Base-by-base conservation (phyloP, 1,139 yeast genomes). In the Geotrichum europaeum region DNA sequence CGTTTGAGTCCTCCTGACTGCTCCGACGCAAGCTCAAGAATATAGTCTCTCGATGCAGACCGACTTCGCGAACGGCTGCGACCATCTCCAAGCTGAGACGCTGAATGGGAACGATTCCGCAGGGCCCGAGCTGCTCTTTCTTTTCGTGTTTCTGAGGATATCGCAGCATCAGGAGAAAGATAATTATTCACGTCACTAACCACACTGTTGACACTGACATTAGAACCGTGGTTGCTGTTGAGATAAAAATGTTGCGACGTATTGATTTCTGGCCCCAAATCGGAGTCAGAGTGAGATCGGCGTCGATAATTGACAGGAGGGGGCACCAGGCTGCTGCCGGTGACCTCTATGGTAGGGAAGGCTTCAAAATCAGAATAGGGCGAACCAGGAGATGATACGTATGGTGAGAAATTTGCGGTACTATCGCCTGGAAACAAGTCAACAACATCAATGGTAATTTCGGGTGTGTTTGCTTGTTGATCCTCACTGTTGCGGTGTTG, bases 1-100 rank as follows among this genome's bases (percentile, higher is more conserved):
- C 30, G 53, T 13, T 28, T 34, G 40, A 15, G n/a, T 34, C 25
- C 34, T 32, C 34, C 25, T 28, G 40, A 2, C 82, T 79, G 45
- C 88, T 76, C 67, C 81, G 73, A 64, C 3, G 76, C 77, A 49
- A 74, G 67, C 59, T 73, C 77, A 32, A 74, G 64, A 51, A 72
- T 66, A 61, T 73, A 73, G 54, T 73, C 75, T n/a, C 77, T 32
- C 4, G 59, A 53, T 4, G 68, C 62, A 0, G 70, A 68, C 47
- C 67, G 63, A 20, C 68, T 62, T 43, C 72, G 63, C 7, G 71
- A 66, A 47, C 70, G 56, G 9, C 68, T 64, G 32, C 69, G 60
- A 18, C 43, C 40, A n/a, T 52, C 53, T 9, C 56, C 47, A 15
- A 50, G 30, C 13, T 30, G 53, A 1, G 62, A 49, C 24, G 59